Evolutionary conservation across 345 rosid genomes (phyloP).

Genomic region (Arabidopsis arenosa): DNA sequence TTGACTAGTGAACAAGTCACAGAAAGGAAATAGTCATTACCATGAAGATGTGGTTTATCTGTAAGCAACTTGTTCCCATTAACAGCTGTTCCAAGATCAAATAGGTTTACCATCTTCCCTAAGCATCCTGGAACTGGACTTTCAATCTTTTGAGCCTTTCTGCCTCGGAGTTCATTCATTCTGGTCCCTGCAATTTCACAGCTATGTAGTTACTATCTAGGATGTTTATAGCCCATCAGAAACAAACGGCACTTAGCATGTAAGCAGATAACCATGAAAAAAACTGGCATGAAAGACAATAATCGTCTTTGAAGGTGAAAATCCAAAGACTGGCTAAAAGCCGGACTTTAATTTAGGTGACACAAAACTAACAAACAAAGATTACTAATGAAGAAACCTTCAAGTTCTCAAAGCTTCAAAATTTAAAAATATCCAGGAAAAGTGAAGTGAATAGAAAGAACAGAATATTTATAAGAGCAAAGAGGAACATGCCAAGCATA

Average conservation of each 20-base stretch:
- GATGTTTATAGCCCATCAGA: neutral
- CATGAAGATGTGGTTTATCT: conserved; percentile 62
- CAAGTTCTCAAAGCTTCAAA: neutral
- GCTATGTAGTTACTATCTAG: conserved; percentile 8
- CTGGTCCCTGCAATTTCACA: conserved; percentile 52
- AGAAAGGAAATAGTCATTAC: conserved; percentile 46
- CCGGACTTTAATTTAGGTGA: neutral
- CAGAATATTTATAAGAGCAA: conserved; percentile 14
- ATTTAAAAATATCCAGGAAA: conserved; percentile 2
- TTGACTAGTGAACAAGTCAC: conserved; percentile 5
- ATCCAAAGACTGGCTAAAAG: conserved; percentile 2
- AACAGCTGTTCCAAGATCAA: conserved; percentile 65
- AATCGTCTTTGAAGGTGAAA: neutral
- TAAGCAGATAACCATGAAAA: no score
- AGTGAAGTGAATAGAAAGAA: conserved; percentile 13
- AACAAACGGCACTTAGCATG: conserved; percentile 1
- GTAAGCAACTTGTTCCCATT: conserved; percentile 55
- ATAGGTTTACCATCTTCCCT: conserved; percentile 64
- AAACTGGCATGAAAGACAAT: neutral
- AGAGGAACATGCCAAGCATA: conserved; percentile 35
- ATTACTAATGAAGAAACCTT: neutral
- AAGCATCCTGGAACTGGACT: conserved; percentile 69
- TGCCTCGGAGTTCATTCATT: conserved; percentile 65
- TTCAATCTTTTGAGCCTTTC: conserved; percentile 57
- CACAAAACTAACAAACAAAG: conserved; percentile 14